Evolutionary conservation across 139 green algal species (phyloP).

Genomic region (Haematococcus lacustris): DNA sequence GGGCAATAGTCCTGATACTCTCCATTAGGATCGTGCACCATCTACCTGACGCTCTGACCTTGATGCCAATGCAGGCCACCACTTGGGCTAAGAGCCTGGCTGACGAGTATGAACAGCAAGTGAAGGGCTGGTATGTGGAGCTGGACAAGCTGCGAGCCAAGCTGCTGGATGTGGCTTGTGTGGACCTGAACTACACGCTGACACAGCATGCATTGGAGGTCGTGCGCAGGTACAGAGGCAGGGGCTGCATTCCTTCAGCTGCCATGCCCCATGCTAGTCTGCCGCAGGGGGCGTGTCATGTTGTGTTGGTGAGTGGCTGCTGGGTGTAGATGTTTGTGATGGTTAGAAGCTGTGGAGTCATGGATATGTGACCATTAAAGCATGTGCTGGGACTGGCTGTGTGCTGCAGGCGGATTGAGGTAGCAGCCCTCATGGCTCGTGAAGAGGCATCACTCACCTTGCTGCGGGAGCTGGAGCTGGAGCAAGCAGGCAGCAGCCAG

Average conservation of each 20-base stretch:
- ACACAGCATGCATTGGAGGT: slow-evolving; percentile 44
- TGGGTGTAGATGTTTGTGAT: too few relatives aligned
- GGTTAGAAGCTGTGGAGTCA: too few relatives aligned
- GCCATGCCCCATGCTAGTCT: too few relatives aligned
- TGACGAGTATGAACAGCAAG: slow-evolving; percentile 44
- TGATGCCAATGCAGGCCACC: slow-evolving; percentile 34
- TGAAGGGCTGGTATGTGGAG: slow-evolving; percentile 39
- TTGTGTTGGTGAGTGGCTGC: too few relatives aligned
- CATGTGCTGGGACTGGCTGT: too few relatives aligned
- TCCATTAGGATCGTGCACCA: too few relatives aligned
- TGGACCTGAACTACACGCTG: slow-evolving; percentile 52
- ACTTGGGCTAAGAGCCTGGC: slow-evolving; percentile 42
- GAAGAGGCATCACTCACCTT: slow-evolving; percentile 53
- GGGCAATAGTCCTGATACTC: too few relatives aligned
- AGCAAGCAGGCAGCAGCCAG: slow-evolving; percentile 7
- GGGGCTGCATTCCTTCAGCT: too few relatives aligned
- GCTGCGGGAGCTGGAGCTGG: slow-evolving; percentile 56
- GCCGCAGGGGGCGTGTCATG: too few relatives aligned
- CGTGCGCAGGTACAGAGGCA: slow-evolving; percentile 25
- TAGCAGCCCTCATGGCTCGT: slow-evolving; percentile 26
- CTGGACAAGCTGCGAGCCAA: slow-evolving; percentile 37
- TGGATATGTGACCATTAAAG: too few relatives aligned
- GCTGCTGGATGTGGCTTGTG: slow-evolving; percentile 38
- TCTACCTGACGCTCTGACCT: too few relatives aligned
- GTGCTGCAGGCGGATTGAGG: slow-evolving; percentile 44